Evolutionary conservation across 805 yeast species (phyloP).

Genomic region (Metschnikowia corniflorae): DNA sequence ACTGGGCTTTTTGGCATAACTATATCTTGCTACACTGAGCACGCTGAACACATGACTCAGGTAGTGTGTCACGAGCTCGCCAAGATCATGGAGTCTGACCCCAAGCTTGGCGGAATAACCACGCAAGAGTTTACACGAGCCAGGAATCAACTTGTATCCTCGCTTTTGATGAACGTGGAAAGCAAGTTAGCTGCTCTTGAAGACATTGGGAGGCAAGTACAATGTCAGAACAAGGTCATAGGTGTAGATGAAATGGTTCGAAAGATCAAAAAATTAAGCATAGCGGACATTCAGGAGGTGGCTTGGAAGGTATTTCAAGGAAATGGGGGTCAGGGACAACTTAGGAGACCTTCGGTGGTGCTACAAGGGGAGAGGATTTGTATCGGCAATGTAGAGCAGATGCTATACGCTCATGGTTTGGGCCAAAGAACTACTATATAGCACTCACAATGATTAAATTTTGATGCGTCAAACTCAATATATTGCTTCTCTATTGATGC

Average conservation of each 20-base stretch:
- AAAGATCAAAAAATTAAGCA: slow-evolving; percentile 65
- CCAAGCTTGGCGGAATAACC: slow-evolving; percentile 53
- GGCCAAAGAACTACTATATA: too few species aligned
- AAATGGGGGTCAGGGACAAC: slow-evolving; percentile 40
- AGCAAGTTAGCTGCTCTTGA: slow-evolving; percentile 91
- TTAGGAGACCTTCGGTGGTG: slow-evolving; percentile 77
- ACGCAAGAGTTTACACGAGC: slow-evolving; percentile 80
- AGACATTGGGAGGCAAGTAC: slow-evolving; percentile 93
- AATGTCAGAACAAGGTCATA: slow-evolving; percentile 71
- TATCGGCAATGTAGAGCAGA: slow-evolving; percentile 78
- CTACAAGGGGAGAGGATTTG: slow-evolving; percentile 83
- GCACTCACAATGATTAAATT: too few species aligned
- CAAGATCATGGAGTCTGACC: slow-evolving; percentile 30
- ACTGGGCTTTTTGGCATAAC: slow-evolving; percentile 90
- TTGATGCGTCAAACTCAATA: too few species aligned
- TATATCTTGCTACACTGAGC: slow-evolving; percentile 79
- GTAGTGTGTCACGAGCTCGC: slow-evolving; percentile 53
- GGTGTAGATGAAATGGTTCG: slow-evolving; percentile 78
- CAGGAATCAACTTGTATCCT: slow-evolving; percentile 84
- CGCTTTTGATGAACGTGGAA: slow-evolving; percentile 89
- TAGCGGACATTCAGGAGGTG: slow-evolving; percentile 65
- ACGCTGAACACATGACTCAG: slow-evolving; percentile 80
- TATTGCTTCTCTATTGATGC: too few species aligned
- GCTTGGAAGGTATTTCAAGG: slow-evolving; percentile 77
- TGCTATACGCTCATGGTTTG: slow-evolving; percentile 67